These are phyloP conservation scores for Brachypodium distachyon DNA, from an alignment of 202 grass and related monocot genomes.

Conservation along the genomic window DNA sequence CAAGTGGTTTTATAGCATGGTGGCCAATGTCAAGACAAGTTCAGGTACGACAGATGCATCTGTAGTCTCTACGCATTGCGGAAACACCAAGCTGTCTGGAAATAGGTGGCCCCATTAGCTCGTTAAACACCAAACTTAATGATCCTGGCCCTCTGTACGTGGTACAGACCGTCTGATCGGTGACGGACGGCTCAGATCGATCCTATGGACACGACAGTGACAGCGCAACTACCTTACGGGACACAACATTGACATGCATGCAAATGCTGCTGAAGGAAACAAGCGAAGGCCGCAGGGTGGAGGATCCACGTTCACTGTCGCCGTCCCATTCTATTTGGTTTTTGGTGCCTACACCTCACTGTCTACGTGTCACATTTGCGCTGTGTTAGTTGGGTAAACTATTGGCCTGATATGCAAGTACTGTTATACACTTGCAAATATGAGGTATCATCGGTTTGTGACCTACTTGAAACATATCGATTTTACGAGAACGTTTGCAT, in stretches of 20 bases:
- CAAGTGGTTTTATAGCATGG: no score
- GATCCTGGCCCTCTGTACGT: neutral
- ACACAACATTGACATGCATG: slow-evolving; percentile 10
- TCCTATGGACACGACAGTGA: neutral
- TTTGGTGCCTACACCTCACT: neutral
- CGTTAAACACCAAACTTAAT: neutral
- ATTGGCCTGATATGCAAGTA: no score
- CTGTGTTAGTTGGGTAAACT: no score
- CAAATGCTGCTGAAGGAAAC: neutral
- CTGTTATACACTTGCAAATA: no score
- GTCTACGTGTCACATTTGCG: no score
- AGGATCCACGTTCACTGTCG: neutral
- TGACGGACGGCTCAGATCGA: neutral
- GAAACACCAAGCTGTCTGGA: neutral
- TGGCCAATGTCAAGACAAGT: no score
- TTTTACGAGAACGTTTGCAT: no score
- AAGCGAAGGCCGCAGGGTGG: neutral
- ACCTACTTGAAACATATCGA: no score
- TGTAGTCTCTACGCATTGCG: no score
- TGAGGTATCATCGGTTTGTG: no score
- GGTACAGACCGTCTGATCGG: neutral
- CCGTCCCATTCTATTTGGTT: neutral
- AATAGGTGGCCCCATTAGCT: neutral
- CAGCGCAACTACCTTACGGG: neutral
- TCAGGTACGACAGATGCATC: no score